phyloP scores from a whole-genome alignment of 352 stramenopile species.

The Phytopythium montanum region DNA sequence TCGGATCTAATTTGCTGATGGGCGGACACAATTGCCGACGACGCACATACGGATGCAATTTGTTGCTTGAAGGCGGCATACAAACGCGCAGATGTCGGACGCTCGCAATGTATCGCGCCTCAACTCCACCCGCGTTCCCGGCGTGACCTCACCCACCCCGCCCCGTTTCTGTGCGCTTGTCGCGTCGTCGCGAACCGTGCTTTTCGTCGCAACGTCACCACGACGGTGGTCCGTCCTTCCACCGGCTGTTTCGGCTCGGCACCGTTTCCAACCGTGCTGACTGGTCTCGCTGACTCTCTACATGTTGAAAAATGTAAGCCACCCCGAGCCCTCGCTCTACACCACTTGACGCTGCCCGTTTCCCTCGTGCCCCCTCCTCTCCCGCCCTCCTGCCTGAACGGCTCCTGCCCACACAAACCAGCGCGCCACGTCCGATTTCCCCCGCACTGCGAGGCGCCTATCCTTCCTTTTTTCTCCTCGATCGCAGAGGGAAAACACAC shows the following conservation, averaged over 20 bases:
- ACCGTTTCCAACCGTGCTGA: background rate
- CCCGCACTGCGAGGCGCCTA: conserved; percentile 1
- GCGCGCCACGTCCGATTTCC: background rate
- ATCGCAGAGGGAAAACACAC: conserved; percentile 2
- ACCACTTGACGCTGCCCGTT: background rate
- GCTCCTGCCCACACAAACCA: background rate
- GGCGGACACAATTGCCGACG: background rate
- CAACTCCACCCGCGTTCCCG: background rate
- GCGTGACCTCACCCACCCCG: background rate
- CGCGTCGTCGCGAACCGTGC: background rate
- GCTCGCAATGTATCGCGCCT: background rate
- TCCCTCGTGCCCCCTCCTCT: background rate
- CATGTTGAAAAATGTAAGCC: background rate
- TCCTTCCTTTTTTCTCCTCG: conserved; percentile 3
- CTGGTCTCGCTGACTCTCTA: background rate
- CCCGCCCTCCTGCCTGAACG: background rate
- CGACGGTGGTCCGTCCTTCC: conserved; percentile 4
- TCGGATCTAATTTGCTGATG: background rate
- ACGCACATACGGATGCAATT: background rate
- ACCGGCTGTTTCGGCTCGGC: conserved; percentile 1
- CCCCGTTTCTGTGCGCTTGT: conserved; percentile 1
- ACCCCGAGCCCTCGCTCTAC: background rate
- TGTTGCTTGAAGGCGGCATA: background rate
- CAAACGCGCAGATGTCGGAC: background rate
- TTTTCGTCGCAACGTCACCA: conserved; percentile 1